Percentiles rank a stretch among this genome's conserved stretches.
Evolutionary conservation across 1,139 yeast genomes (phyloP).

Genomic region (Pneumocystis wakefieldiae): DNA sequence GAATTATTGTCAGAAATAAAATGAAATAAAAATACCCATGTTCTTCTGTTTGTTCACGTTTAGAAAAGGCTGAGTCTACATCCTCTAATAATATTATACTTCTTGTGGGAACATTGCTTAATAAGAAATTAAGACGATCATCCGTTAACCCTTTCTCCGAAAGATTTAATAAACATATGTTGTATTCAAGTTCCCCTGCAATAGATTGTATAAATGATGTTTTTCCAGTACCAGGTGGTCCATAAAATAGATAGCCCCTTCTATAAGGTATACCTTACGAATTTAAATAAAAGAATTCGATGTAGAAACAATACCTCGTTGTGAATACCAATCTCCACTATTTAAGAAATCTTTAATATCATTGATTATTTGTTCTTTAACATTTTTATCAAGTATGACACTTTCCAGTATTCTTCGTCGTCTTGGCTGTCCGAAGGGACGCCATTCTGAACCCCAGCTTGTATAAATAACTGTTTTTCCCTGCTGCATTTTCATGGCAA

Average conservation of each 20-base stretch:
- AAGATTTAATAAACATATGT: conserved; percentile 79
- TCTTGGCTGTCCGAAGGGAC: conserved; percentile 94
- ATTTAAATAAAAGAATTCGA: not conserved
- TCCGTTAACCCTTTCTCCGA: conserved; percentile 87
- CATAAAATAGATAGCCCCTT: conserved; percentile 82
- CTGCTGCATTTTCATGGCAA: conserved; percentile 72
- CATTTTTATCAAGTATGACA: conserved; percentile 66
- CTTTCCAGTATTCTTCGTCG: conserved; percentile 72
- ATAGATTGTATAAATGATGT: conserved; percentile 90
- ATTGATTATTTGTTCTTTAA: conserved; percentile 45
- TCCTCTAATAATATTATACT: conserved; percentile 77
- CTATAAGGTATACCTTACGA: conserved; percentile 49
- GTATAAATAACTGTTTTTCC: conserved; percentile 91
- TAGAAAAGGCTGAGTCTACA: conserved; percentile 87
- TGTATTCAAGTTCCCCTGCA: conserved; percentile 92
- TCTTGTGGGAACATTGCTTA: conserved; percentile 91
- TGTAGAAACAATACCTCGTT: conserved; percentile 52
- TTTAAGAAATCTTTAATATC: conserved; percentile 70
- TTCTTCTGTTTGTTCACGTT: conserved; percentile 64
- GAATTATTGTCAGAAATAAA: conserved; percentile 2
- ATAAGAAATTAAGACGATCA: conserved; percentile 79
- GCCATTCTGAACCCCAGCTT: conserved; percentile 98
- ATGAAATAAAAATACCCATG: conserved; percentile 20
- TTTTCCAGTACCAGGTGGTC: conserved; percentile 98
- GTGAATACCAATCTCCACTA: conserved; percentile 84